Base-by-base conservation (phyloP, 177 flowering plant species). In the Tripterygium wilfordii region DNA sequence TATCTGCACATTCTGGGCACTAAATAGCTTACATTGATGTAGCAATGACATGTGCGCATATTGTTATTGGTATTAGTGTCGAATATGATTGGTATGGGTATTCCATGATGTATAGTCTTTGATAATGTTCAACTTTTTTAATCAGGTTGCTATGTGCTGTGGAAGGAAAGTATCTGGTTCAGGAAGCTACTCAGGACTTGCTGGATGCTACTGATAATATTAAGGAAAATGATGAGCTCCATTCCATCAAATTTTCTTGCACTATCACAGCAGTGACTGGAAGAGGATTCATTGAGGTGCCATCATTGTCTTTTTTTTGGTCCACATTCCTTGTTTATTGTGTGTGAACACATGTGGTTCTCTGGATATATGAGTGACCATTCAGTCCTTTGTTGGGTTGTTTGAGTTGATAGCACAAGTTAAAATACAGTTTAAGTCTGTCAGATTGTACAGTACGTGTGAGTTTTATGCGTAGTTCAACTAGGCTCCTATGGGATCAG, bases 211-310 rank as follows among this genome's bases (percentile, higher is more conserved):
- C 5, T 55, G 70, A 60, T 29, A 19, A 45, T 50, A 21, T 18
- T 17, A 57, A 61, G 50, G 87, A 63, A 49, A 51, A 67, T 35
- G 72, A 78, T 42, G 76, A 72, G 51, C 49, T 68, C 41, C 80
- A 85, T 50, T 58, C 63, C 54, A 49, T 78, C 36, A 73, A 52
- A 49, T 75, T 82, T 59, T 64, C 74, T 35, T 88, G 92, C 56
- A 60, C 71, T 18, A 54, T 85, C 8, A 88, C 96, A 20, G 27
- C 54, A 26, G 58, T 62, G 18, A 46, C 32, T 55, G 96, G 90
- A 39, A 73, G 96, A 72, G 96, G 96, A 36, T 88, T 85, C 53
- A 72, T 88, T 49, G 96, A 88, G 86, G 96, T 86, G 53, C 38
- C 30, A 6, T 18, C 42, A 17, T 6, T 41, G 22, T 22, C 15